These are phyloP conservation scores for Eucalyptus shirleyi DNA, from an alignment of 345 rosid genomes.

Conservation along the genomic window DNA sequence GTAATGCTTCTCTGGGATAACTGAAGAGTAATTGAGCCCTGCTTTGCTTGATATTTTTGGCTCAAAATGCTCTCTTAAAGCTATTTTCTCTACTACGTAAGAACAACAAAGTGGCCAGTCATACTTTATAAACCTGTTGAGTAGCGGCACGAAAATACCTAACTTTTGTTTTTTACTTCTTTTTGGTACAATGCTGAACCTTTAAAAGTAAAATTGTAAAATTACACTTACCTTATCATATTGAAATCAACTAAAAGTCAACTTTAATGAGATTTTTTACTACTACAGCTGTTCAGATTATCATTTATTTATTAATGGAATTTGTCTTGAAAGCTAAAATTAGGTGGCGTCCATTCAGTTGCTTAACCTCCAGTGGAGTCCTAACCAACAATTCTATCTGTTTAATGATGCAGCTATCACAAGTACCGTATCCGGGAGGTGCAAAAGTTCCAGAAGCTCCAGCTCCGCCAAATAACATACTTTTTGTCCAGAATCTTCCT, in stretches of 20 bases:
- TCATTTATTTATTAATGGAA: not conserved
- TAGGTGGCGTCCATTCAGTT: not conserved
- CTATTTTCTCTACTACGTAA: not conserved
- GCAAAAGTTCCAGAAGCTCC: conserved; percentile 79
- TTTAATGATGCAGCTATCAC: conserved; percentile 55
- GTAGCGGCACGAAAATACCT: not conserved
- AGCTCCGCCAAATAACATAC: conserved; percentile 87
- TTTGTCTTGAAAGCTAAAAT: not conserved
- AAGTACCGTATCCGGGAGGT: conserved; percentile 71
- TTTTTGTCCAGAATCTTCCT: conserved; percentile 90
- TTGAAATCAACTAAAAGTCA: not conserved
- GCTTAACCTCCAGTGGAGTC: not conserved
- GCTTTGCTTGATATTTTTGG: not conserved
- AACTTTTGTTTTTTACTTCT: not conserved
- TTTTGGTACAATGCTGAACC: not conserved
- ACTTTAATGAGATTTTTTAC: not conserved
- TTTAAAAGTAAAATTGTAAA: not conserved
- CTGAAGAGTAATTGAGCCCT: not conserved
- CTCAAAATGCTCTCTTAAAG: not conserved
- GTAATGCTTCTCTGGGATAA: not conserved
- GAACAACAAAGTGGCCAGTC: not conserved
- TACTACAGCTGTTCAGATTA: not conserved
- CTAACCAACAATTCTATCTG: not conserved
- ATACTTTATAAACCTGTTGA: not conserved
- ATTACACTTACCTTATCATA: not conserved